Conservation (phyloP, 2,329 filamentous ascomycete genomes). For the Leptographium wingfieldii region DNA sequence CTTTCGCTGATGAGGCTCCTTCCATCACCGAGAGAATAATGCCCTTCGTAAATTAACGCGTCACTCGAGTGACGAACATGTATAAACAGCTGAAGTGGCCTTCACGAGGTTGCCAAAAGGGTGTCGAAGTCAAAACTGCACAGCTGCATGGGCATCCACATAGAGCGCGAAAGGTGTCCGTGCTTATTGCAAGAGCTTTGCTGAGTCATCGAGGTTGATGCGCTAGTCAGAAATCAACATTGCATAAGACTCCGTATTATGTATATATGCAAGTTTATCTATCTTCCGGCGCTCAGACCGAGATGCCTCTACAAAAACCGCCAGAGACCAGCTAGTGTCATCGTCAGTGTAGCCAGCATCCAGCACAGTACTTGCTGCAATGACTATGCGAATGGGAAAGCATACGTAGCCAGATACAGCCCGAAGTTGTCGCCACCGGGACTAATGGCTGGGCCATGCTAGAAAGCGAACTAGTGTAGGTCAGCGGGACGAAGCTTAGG, state of each 20-base stretch:
- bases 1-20: not conserved
- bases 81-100: not conserved
- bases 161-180: not conserved
- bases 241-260: too few species aligned
- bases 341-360: slow-evolving; percentile 15
- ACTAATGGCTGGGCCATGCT: slow-evolving; percentile 13
- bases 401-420: slow-evolving; percentile 13
- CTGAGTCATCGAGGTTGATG: not conserved
- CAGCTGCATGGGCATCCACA: not conserved
- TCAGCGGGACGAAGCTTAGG: slow-evolving; percentile 15
- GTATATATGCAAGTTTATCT: too few species aligned
- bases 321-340: slow-evolving; percentile 12
- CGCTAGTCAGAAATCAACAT: not conserved
- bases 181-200: not conserved
- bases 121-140: not conserved
- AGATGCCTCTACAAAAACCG: slow-evolving; percentile 4
- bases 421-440: slow-evolving; percentile 12
- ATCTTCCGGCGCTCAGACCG: not conserved
- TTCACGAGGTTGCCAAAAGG: not conserved
- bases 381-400: slow-evolving; percentile 11
- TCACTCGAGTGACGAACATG: not conserved
- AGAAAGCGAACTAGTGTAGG: slow-evolving; percentile 13
- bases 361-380: slow-evolving; percentile 12
- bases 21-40: not conserved
- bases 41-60: not conserved